These are phyloP conservation scores for Trichopus zeylanicus DNA, from an alignment of 116 monocot genomes.

Conservation along the genomic window DNA sequence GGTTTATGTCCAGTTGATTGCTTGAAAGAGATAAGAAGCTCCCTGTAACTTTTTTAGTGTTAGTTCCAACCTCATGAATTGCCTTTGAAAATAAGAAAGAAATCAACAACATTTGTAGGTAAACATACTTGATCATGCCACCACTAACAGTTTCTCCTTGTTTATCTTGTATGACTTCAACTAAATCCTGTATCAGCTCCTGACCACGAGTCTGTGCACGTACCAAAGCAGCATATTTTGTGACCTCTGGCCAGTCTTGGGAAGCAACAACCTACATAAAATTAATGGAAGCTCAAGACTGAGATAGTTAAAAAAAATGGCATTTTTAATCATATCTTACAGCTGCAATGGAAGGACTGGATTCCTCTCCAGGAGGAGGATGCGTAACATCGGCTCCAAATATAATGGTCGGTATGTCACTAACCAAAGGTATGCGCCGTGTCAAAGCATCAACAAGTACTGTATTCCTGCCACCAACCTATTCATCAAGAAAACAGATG, in stretches of 20 bases:
- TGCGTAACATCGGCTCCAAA: constrained; percentile 99
- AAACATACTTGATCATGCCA: constrained; percentile 79
- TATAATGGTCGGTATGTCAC: constrained; percentile 75
- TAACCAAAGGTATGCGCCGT: constrained; percentile 63
- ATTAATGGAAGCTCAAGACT: neutral
- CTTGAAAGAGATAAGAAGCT: constrained; percentile 73
- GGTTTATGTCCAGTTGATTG: constrained; percentile 71
- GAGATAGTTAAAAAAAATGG: neutral
- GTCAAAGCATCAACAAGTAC: constrained; percentile 73
- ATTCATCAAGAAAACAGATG: neutral
- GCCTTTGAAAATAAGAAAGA: neutral
- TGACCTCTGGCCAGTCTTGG: constrained; percentile 92
- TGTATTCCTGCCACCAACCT: constrained; percentile 96
- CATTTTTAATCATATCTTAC: too few species aligned
- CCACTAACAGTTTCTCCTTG: constrained; percentile 46
- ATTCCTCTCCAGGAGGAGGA: constrained; percentile 94
- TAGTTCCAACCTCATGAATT: neutral
- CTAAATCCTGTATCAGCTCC: constrained; percentile 79
- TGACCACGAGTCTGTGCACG: constrained; percentile 83
- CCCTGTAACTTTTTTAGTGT: constrained; percentile 33
- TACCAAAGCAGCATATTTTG: constrained; percentile 83
- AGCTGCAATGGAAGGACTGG: constrained; percentile 94
- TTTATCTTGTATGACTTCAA: constrained; percentile 56
- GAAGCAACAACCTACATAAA: constrained; percentile 81
- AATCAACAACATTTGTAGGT: neutral